phyloP scores from a whole-genome alignment of 192 early-diverging fungal genomes.

The Linnemannia zychae region DNA sequence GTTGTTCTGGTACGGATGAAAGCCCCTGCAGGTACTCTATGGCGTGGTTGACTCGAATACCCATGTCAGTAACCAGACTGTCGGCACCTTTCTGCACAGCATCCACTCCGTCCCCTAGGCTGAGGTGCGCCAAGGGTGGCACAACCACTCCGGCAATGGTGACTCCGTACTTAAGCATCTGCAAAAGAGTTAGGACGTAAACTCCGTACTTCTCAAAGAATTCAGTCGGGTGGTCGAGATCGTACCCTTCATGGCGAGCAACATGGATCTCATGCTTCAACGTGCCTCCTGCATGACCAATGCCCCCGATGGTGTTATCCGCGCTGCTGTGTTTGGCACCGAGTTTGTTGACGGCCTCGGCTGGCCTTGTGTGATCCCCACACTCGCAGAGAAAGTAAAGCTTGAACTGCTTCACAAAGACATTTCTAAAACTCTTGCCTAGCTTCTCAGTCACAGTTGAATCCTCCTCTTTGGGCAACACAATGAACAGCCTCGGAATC shows the following conservation, averaged over 20 bases:
- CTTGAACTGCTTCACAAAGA: constrained; percentile 17
- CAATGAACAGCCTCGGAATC: constrained; percentile 18
- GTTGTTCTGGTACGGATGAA: not conserved
- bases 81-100: not conserved
- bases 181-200: constrained; percentile 14
- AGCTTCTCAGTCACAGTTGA: not conserved
- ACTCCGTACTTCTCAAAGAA: constrained; percentile 28
- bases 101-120: not conserved
- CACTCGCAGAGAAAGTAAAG: constrained; percentile 42
- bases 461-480: not conserved
- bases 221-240: constrained; percentile 19
- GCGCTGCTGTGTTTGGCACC: not conserved
- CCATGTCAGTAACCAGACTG: not conserved
- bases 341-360: not conserved
- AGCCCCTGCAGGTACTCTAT: not conserved
- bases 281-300: not conserved
- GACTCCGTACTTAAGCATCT: constrained; percentile 30
- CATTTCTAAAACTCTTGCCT: not conserved
- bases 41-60: not conserved
- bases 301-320: not conserved
- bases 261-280: constrained; percentile 20
- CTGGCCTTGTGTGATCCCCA: constrained; percentile 17
- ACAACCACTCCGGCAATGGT: constrained; percentile 8
- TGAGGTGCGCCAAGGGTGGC: not conserved
- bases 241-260: constrained; percentile 35